These are phyloP conservation scores for Pneumocystis wakefieldiae DNA, from an alignment of 1,139 yeast genomes.

Conservation along the genomic window DNA sequence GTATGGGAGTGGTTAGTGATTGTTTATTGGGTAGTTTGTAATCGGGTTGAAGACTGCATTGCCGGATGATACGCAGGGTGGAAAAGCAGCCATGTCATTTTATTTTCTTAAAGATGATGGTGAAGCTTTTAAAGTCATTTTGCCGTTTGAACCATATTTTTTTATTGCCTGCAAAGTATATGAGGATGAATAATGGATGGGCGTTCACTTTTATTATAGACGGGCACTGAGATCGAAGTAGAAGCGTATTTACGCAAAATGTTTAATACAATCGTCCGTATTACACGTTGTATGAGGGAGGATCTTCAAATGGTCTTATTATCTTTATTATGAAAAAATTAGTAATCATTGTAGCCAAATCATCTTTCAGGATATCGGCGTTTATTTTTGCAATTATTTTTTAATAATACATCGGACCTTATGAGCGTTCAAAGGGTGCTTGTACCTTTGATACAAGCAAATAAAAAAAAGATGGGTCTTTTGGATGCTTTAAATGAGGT, in stretches of 20 bases:
- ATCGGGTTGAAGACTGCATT: not conserved
- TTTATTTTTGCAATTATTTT: slow-evolving; percentile 49
- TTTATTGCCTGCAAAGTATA: slow-evolving; percentile 46
- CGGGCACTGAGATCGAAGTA: slow-evolving; percentile 57
- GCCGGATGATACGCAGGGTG: slow-evolving; percentile 25
- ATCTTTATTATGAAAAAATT: not conserved
- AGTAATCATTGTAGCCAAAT: slow-evolving; percentile 34
- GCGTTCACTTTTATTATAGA: slow-evolving; percentile 4
- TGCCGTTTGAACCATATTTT: slow-evolving; percentile 78
- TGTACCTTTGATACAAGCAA: slow-evolving; percentile 55
- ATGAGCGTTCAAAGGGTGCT: slow-evolving; percentile 56
- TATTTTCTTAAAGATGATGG: slow-evolving; percentile 97
- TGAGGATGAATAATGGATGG: not conserved
- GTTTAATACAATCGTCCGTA: slow-evolving; percentile 49
- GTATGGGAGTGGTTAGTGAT: slow-evolving; percentile 15
- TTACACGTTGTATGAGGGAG: slow-evolving; percentile 48
- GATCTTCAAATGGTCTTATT: slow-evolving; percentile 40
- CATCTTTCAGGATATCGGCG: slow-evolving; percentile 69
- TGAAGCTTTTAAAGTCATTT: slow-evolving; percentile 78
- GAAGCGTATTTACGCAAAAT: slow-evolving; percentile 67
- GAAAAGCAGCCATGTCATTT: slow-evolving; percentile 79
- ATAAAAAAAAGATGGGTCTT: slow-evolving; percentile 48
- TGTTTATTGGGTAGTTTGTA: not conserved
- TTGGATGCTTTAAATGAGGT: slow-evolving; percentile 53
- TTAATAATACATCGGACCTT: slow-evolving; percentile 63